Evolutionary conservation across 352 stramenopile species (phyloP).

Genomic region (Pythium periplocum): DNA sequence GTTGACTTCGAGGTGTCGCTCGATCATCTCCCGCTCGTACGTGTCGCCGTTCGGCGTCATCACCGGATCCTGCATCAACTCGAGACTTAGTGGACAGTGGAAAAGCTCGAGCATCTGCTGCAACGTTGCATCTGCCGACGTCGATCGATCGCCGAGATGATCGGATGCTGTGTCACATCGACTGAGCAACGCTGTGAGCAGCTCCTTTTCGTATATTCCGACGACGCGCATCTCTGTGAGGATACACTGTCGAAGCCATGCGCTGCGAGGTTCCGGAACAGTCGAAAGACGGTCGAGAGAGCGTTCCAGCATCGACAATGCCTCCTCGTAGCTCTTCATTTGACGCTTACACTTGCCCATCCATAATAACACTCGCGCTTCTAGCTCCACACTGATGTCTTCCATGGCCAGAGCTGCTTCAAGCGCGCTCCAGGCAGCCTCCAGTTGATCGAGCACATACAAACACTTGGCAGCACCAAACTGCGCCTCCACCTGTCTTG

Average conservation of each 20-base stretch:
- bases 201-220: constrained; percentile 34
- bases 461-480: constrained; percentile 60
- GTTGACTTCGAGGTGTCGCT: constrained; percentile 65
- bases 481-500: constrained; percentile 34
- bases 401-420: constrained; percentile 35
- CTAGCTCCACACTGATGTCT: constrained; percentile 10
- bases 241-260: constrained; percentile 42
- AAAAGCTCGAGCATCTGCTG: constrained; percentile 71
- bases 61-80: constrained; percentile 74
- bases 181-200: constrained; percentile 27
- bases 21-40: constrained; percentile 76
- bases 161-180: neutral
- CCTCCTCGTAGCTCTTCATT: constrained; percentile 42
- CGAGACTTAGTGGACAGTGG: constrained; percentile 64
- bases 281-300: constrained; percentile 53
- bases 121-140: constrained; percentile 17
- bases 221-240: constrained; percentile 66
- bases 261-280: constrained; percentile 8
- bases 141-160: neutral
- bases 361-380: constrained; percentile 54
- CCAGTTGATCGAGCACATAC: constrained; percentile 42
- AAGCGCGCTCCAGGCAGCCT: constrained; percentile 39
- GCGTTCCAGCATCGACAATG: constrained; percentile 36
- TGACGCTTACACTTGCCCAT: constrained; percentile 57
- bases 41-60: constrained; percentile 69